Evolutionary conservation across 1,284 basidiomycete species (phyloP).

Genomic region (Leucoagaricus sp.): DNA sequence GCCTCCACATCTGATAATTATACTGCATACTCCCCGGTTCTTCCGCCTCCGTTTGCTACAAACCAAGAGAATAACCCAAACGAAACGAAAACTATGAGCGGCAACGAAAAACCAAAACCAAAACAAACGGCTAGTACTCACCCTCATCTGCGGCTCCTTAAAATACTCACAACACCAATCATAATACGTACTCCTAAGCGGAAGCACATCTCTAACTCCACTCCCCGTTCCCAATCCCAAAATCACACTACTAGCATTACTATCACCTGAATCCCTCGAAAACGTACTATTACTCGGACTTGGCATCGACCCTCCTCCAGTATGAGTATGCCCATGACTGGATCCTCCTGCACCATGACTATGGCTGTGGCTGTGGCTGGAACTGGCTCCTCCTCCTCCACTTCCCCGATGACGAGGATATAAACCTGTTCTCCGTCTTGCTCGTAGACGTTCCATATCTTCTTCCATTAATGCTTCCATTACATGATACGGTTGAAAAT

Average conservation of each 20-base stretch:
- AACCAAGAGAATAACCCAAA: too few relatives aligned
- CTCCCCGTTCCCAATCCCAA: slow-evolving; percentile 74
- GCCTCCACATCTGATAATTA: slow-evolving; percentile 96
- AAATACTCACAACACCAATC: slow-evolving; percentile 99
- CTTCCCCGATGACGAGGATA: slow-evolving; percentile 28
- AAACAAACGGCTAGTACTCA: slow-evolving; percentile 47
- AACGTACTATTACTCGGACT: slow-evolving; percentile 77
- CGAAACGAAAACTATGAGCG: slow-evolving; percentile 10
- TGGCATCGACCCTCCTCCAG: slow-evolving; percentile 30
- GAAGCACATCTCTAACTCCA: slow-evolving; percentile 74
- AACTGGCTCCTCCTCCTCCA: too few relatives aligned
- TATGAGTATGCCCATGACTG: slow-evolving; percentile 26
- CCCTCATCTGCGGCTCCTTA: slow-evolving; percentile 97
- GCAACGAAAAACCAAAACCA: slow-evolving; percentile 13
- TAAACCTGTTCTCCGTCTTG: slow-evolving; percentile 53
- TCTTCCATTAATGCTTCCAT: slow-evolving; percentile 89
- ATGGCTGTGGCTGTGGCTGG: neutral
- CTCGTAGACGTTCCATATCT: slow-evolving; percentile 84
- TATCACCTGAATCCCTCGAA: slow-evolving; percentile 64
- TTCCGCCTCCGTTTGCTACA: slow-evolving; percentile 88
- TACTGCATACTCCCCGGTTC: slow-evolving; percentile 94
- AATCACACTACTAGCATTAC: slow-evolving; percentile 49
- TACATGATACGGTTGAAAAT: slow-evolving; percentile 72
- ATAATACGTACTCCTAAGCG: slow-evolving; percentile 90
- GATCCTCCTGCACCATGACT: neutral